Evolutionary conservation across 148 eudicot species (phyloP), one percentile per base, ranked within the genome.

Genomic region (Vaccinium corymbosum): DNA sequence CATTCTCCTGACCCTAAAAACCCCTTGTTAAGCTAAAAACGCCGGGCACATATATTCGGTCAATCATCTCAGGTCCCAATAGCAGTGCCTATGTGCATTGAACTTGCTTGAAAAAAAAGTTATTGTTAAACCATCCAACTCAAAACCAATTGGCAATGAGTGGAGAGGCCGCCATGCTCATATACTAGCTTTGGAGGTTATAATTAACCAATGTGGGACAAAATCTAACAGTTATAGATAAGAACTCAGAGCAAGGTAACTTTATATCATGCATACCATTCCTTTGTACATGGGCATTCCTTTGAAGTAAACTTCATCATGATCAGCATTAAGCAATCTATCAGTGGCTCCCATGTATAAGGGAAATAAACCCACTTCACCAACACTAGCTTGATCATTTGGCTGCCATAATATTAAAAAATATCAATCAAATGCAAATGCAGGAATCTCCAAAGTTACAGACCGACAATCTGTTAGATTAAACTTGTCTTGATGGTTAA

Each of bases 241-340:
- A 78, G 66, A 79, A 51, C 48, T 7, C 16, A 56, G 29, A 56
- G 42, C 20, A 29, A 81, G 20, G 51, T 29, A 11, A 53, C 32
- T 14, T 46, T 6, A 74, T 20, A 1, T 20, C 68, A 79, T 68
- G 83, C 91, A 32, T 93, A 97, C 99, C 97, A 88, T 89, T 90
- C 97, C 99, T 85, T 89, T 92, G 91, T 88, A 97, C 52, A 85
- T 81, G 7, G 99, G 99, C 99, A 97, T 97, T 85, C 98, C 99
- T 87, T 90, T 88, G 87, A 92, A 97, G 87, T 97, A 97, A 74
- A 97, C 89, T 89, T 91, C 90, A 10, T 93, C 94, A 61, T 97
- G 94, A 87, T 97, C 96, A 82, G 97, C 97, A 75, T 97, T 97
- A 19, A 97, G 91, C 91, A 97, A 88, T 87, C 93, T 91, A 86